These are phyloP conservation scores for Arthrobotrys megalospora DNA, from an alignment of 2,329 filamentous ascomycete species.

Conservation along the genomic window DNA sequence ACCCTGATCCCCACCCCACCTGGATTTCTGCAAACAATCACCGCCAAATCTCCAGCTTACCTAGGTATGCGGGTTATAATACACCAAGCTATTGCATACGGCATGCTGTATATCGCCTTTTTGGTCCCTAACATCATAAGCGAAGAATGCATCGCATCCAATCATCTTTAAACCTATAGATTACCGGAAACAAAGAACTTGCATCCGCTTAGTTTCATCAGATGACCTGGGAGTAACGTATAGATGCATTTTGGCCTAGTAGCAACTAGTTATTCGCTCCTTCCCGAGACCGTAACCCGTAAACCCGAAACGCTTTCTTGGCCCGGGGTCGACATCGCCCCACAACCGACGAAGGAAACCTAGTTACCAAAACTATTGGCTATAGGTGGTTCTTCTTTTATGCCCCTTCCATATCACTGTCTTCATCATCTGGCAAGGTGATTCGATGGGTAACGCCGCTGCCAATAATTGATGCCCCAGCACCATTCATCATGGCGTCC, in stretches of 20 bases:
- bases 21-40: slow-evolving; percentile 20
- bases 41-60: slow-evolving; percentile 15
- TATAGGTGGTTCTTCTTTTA: neutral
- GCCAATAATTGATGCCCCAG: slow-evolving; percentile 46
- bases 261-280: slow-evolving; percentile 7
- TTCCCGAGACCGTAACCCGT: slow-evolving; percentile 18
- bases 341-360: slow-evolving; percentile 3
- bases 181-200: slow-evolving; percentile 56
- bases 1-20: slow-evolving; percentile 5
- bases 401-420: slow-evolving; percentile 49
- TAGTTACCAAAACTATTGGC: slow-evolving; percentile 11
- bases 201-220: slow-evolving; percentile 57
- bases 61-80: slow-evolving; percentile 37
- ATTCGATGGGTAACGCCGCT: slow-evolving; percentile 50
- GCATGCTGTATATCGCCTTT: slow-evolving; percentile 51
- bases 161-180: slow-evolving; percentile 49
- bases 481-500: slow-evolving; percentile 46
- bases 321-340: slow-evolving; percentile 3
- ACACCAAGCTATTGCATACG: slow-evolving; percentile 37
- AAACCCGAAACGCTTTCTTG: neutral
- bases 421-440: slow-evolving; percentile 52
- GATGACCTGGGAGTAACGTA: slow-evolving; percentile 51
- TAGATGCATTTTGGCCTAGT: slow-evolving; percentile 22
- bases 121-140: slow-evolving; percentile 46
- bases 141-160: slow-evolving; percentile 48